phyloP scores from a whole-genome alignment of 2,329 filamentous ascomycete genomes.

The Sordariomycetes sp. region DNA sequence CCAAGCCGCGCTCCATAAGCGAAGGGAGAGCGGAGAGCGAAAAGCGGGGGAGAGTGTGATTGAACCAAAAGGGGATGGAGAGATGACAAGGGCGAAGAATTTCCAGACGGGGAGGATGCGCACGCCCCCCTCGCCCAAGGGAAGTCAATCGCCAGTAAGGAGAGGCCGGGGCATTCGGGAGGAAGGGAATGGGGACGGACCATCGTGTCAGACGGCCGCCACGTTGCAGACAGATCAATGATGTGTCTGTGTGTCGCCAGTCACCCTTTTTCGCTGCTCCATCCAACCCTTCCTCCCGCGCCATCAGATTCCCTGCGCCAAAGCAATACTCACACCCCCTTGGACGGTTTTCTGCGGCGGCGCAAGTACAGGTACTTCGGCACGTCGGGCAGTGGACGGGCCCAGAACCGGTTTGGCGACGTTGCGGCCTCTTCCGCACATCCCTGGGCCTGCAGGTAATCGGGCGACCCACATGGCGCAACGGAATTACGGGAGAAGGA shows the following conservation, averaged over 20 bases:
- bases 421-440: slow-evolving; percentile 4
- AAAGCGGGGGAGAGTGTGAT: background rate
- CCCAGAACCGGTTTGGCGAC: slow-evolving; percentile 1
- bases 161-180: background rate
- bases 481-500: slow-evolving; percentile 1
- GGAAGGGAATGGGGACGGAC: background rate
- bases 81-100: background rate
- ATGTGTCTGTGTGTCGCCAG: background rate
- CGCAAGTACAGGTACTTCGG: background rate
- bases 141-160: background rate
- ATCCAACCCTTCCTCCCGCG: background rate
- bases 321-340: background rate
- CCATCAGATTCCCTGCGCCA: background rate
- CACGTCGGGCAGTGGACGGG: background rate
- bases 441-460: slow-evolving; percentile 1
- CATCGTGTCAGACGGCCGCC: background rate
- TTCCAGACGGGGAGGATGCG: background rate
- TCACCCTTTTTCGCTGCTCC: background rate
- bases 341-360: background rate
- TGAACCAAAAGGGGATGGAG: background rate
- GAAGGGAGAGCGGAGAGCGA: background rate
- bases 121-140: background rate
- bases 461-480: background rate
- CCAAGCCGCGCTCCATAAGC: background rate
- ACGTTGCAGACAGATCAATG: background rate